Evolutionary conservation across 768 basidiomycete species (phyloP), one percentile per base, ranked within the genome.

Genomic region (Leucogyrophana mollusca): DNA sequence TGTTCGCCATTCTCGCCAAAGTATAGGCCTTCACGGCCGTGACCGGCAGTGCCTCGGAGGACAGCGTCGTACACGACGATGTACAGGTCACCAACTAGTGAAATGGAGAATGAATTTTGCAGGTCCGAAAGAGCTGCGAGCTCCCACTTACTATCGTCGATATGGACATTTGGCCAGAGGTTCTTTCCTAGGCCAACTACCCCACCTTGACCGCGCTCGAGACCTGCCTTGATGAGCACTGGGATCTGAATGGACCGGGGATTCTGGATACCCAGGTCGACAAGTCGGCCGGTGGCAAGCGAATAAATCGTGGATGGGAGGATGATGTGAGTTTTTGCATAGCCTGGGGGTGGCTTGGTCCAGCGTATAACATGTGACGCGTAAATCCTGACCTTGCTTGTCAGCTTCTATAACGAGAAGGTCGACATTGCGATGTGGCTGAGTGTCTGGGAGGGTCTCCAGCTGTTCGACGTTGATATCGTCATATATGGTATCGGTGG

Each of bases 291-390:
- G 7, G 56, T 58, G 2, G 80, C 76, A 25, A 79, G 64, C 35
- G 80, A 83, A 52, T 78, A 88, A 24, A 90, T 79, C 0, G 82
- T 80, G 14, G 65, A 62, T 1, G 80, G 79, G 9, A 74, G 56
- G 20, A 83, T 57, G 4, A 82, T 76, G 59, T 79, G 76, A 2
- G 68, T 69, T 52, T 67, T 75, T 35, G 75, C 65, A 50, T 79
- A 79, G 9, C 76, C 81, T 78, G 45, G n/a, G n/a, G n/a, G n/a
- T n/a, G n/a, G n/a, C n/a, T n/a, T n/a, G n/a, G n/a, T n/a, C n/a
- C n/a, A n/a, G n/a, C n/a, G n/a, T n/a, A n/a, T n/a, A n/a, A n/a
- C n/a, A n/a, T n/a, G n/a, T n/a, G n/a, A n/a, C n/a, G n/a, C n/a
- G n/a, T n/a, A n/a, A n/a, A 13, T 20, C 10, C 47, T 8, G 20